Conservation (phyloP, 768 basidiomycete genomes). For the Clitopilus hobsonii region DNA sequence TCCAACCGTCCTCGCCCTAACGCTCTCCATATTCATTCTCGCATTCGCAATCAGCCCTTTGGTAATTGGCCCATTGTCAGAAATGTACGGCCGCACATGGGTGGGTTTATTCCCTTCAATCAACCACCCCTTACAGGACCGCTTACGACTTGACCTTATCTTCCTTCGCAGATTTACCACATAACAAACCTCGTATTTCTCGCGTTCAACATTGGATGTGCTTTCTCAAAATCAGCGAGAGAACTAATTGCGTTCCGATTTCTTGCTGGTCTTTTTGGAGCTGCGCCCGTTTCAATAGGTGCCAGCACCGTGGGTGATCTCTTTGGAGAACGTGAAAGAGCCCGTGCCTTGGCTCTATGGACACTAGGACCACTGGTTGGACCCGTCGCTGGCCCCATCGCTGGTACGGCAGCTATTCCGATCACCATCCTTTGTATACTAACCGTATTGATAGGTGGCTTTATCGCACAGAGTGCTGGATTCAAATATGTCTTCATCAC, state of each 20-base stretch:
- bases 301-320: constrained; percentile 51
- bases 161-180: constrained; percentile 43
- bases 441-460: constrained; percentile 49
- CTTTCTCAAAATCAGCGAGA: constrained; percentile 41
- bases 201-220: constrained; percentile 53
- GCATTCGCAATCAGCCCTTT: constrained; percentile 57
- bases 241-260: constrained; percentile 52
- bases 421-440: not conserved
- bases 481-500: constrained; percentile 47
- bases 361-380: constrained; percentile 50
- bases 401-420: not conserved
- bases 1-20: constrained; percentile 49
- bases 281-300: constrained; percentile 43
- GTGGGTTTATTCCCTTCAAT: constrained; percentile 25
- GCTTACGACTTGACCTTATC: too few relatives aligned
- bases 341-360: constrained; percentile 40
- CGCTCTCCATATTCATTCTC: constrained; percentile 58
- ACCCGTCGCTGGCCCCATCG: constrained; percentile 32
- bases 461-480: constrained; percentile 44
- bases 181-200: constrained; percentile 45
- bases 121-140: too few relatives aligned
- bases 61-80: constrained; percentile 24
- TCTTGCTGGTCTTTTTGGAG: constrained; percentile 52
- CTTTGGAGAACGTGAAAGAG: constrained; percentile 50
- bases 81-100: constrained; percentile 54